Evolutionary conservation across 331 rosid species (phyloP), one percentile per base, ranked within the genome.

Genomic region (Telfairia occidentalis): DNA sequence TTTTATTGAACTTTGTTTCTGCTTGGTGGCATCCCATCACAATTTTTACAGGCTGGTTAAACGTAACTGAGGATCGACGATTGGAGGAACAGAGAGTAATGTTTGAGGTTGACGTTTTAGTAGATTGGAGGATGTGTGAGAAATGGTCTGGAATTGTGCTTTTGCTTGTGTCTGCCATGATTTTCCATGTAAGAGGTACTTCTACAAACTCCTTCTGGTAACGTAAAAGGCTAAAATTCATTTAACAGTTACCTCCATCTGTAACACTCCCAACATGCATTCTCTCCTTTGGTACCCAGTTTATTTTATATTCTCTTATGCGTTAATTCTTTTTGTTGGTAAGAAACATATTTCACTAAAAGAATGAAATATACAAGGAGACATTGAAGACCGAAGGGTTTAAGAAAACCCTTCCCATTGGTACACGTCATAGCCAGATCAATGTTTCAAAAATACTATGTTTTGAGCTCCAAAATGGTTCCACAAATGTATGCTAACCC

Each of bases 151-250:
- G 74, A 7, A 42, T 82, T 72, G 66, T 85, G 76, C 57, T 87
- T 43, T 52, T 86, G 45, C 83, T 90, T 45, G 30, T 78, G 5
- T 5, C 81, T 75, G 42, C 86, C 83, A 74, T 85, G 81, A 29
- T 86, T 66, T 73, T 84, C 74, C 53, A 71, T 78, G 81, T 74
- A 45, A 77, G 30, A 80, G 98, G 98, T 92, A 86, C 79, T 49
- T 18, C 76, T 6, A n/a, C 28, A 7, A 63, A 23, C 53, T 67
- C 70, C 74, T 5, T 63, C 60, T 9, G 12, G 35, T 76, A 53
- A 18, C 55, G 43, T 6, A 7, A 23, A 8, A 42, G 2, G n/a
- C 57, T 37, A 23, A 18, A n/a, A 52, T 52, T 45, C 72, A 38
- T 24, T 11, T 40, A 5, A n/a, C 23, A 61, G 45, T n/a, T 18